Base-by-base conservation (phyloP, 2,329 filamentous ascomycete genomes). In the Talaromyces sp. region DNA sequence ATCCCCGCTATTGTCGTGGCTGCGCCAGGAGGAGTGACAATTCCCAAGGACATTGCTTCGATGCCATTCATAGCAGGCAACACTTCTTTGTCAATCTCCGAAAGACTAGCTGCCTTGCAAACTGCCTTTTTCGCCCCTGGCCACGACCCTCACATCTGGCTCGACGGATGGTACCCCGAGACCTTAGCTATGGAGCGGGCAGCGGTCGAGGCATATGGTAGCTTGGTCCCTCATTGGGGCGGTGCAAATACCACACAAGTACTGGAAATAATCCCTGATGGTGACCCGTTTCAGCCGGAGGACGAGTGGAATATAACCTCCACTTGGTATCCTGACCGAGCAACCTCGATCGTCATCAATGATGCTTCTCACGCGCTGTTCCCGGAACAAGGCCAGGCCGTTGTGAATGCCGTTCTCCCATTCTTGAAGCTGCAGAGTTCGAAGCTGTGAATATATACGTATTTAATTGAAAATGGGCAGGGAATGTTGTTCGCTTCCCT, bases 31-130 rank as follows among this genome's bases (percentile, higher is more conserved):
- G 45, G 45, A 13, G 28, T 50, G 13, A n/a, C 25, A 7, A 28
- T 50, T 13, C 45, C 45, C 13, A 19, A 6, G 9, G 9, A 19
- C n/a, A 50, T 50, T 22, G 45, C 45, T 9, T 13, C 21, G 8
- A 50, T 50, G 45, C 45, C 45, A 19, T 50, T 50, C 28, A 35
- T 50, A 5, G 45, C 45, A 11, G 45, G 45, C 33, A 50, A 50
- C 28, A 50, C 45, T 8, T 50, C 45, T 50, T 33, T 50, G 45
- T 25, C 45, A 7, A 25, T 50, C 10, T 35, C 28, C n/a, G 25
- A 50, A 6, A 21, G 45, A 35, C 45, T 50, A 3, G 7, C 15
- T 7, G 45, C 45, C 17, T 22, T 35, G 17, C 21, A 50, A 50
- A 50, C 45, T 5, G 45, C 45, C 8, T 50, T 50, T 22, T 50